These are phyloP conservation scores for Euphorbia lathyris DNA, from an alignment of 345 rosid species.

Conservation along the genomic window DNA sequence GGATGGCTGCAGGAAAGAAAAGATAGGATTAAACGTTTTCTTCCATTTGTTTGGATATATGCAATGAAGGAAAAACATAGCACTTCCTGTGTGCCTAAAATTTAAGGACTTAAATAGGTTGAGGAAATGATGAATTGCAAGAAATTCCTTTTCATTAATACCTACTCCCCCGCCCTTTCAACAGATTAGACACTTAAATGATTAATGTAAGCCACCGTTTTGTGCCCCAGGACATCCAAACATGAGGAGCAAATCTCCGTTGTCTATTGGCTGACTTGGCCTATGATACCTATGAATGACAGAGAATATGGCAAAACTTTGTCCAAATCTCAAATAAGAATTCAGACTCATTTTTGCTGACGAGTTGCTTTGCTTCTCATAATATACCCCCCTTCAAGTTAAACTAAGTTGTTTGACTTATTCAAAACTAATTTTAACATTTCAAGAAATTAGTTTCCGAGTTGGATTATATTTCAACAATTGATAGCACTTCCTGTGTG, in stretches of 20 bases:
- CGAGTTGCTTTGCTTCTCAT: too few species aligned
- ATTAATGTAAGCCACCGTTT: neutral
- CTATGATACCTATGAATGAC: too few species aligned
- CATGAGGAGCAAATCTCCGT: neutral
- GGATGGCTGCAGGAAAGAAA: neutral
- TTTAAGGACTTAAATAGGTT: neutral
- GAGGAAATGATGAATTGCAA: neutral
- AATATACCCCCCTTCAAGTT: too few species aligned
- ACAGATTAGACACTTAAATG: neutral
- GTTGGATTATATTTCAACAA: too few species aligned
- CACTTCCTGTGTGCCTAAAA: neutral
- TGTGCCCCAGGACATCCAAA: neutral
- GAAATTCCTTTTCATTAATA: neutral
- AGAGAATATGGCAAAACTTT: too few species aligned
- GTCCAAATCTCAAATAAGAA: too few species aligned
- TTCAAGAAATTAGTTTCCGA: too few species aligned
- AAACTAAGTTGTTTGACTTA: too few species aligned
- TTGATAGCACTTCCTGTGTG: neutral
- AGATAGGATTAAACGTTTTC: neutral
- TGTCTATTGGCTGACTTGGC: too few species aligned
- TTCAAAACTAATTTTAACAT: too few species aligned
- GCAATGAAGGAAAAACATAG: neutral
- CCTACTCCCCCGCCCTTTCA: neutral
- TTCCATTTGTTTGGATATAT: slow-evolving; percentile 3
- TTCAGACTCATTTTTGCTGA: neutral